These are phyloP conservation scores for Penicillium crustosum DNA, from an alignment of 2,329 filamentous ascomycete genomes.

Conservation along the genomic window DNA sequence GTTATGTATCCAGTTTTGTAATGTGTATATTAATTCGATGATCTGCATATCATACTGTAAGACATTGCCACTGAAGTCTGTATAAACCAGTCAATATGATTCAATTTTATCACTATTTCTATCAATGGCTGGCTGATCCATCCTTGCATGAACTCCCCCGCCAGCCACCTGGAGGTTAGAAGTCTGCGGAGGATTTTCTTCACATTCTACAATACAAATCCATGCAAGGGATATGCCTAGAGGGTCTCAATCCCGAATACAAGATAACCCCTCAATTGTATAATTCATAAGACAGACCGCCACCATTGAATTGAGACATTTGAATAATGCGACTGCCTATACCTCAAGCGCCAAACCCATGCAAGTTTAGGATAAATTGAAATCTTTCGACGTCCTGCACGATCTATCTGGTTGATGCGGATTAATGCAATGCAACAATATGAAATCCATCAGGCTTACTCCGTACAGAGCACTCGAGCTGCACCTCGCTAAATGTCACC, in stretches of 20 bases:
- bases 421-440: neutral
- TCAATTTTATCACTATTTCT: neutral
- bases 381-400: neutral
- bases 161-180: too few species aligned
- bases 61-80: neutral
- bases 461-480: neutral
- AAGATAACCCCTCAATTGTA: neutral
- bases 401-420: neutral
- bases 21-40: neutral
- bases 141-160: conserved; percentile 1
- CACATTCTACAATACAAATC: neutral
- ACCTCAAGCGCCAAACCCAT: neutral
- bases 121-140: conserved; percentile 7
- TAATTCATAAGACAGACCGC: neutral
- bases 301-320: neutral
- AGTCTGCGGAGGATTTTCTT: neutral
- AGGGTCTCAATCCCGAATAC: neutral
- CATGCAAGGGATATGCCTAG: neutral
- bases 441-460: neutral
- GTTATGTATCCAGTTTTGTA: neutral
- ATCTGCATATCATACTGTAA: neutral
- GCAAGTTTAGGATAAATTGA: neutral
- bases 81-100: neutral
- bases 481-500: neutral
- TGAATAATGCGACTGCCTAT: neutral